Base-by-base conservation (phyloP, 352 stramenopile species). In the Phytopythium chamaehyphon region DNA sequence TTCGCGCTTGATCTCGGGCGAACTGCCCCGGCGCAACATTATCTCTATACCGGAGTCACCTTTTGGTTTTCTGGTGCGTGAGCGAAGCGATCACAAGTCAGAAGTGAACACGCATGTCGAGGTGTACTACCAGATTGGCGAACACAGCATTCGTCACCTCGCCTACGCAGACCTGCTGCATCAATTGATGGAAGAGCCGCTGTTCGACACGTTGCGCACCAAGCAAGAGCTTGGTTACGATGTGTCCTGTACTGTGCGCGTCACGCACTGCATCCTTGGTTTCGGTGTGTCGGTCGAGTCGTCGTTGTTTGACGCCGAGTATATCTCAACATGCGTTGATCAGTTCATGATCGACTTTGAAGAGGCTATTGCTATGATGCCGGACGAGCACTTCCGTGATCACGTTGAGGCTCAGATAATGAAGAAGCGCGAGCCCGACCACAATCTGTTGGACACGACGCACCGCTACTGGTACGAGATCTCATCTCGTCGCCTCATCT, bases 171-270 rank as follows among this genome's bases (percentile, higher is more conserved):
- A 95, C 45, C 62, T 96, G 56, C 58, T 96, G 10, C 80, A 95
- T 47, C 75, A 93, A 43, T 62, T 96, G 46, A 96, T 96, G 84
- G 84, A 92, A 40, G 87, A 96, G 49, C 87, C 87, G 22, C 61
- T 96, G 15, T 96, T 95, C 57, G 84, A 96, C 40, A 84, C 79
- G 1, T 59, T 96, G 21, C 79, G 87, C 23, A 96, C 87, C 1
- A 95, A 96, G 59, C 71, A 96, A 52, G 86, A 96, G 52, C 68
- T 96, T 3, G 86, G 86, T 2, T 96, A 96, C 64, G 82, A 92
- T 28, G 86, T 96, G 11, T 92, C 80, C n/a, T 96, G 87, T 57
- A 89, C 71, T 0, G 76, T 90, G 51, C 80, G 82, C 18, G 64
- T 90, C 19, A 93, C 83, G 2, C 81, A 93, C 45, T 81, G 84